These are phyloP conservation scores for Lentinula edodes DNA, from an alignment of 768 basidiomycete genomes.

Conservation along the genomic window DNA sequence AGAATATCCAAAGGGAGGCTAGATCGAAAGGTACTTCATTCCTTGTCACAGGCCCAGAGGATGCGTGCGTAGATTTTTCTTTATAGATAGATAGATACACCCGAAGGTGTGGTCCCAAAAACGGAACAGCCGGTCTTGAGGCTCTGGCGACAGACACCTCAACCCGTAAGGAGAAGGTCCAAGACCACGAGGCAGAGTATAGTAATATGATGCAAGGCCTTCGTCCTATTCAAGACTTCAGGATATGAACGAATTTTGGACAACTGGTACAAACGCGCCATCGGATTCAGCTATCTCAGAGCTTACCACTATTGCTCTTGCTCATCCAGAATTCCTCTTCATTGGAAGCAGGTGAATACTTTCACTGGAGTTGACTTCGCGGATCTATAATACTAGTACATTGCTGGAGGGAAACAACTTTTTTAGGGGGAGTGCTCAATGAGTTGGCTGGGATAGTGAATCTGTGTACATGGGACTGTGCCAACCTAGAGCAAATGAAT, in stretches of 20 bases:
- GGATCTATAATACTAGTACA: neutral
- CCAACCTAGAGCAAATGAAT: neutral
- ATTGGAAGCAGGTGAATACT: constrained; percentile 1
- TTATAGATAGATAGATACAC: too few species aligned
- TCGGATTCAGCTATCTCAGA: neutral
- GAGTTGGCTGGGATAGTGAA: neutral
- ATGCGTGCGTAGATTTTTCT: neutral
- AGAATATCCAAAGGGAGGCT: constrained; percentile 3
- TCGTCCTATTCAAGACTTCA: neutral
- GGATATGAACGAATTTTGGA: constrained; percentile 6
- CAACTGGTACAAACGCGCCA: constrained; percentile 5
- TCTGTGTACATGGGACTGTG: neutral
- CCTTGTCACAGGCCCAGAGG: neutral
- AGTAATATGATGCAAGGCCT: neutral
- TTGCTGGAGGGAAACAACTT: neutral
- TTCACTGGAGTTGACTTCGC: constrained; percentile 2
- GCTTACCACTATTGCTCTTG: neutral
- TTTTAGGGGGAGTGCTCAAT: neutral
- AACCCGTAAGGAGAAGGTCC: too few species aligned
- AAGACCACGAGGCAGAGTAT: too few species aligned
- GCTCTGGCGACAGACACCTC: too few species aligned
- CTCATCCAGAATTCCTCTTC: constrained; percentile 5
- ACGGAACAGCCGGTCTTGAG: too few species aligned
- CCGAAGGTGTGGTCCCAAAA: too few species aligned
- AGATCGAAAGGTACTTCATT: neutral